These are phyloP conservation scores for Drosera capensis DNA, from an alignment of 148 eudicot genomes.

Conservation along the genomic window DNA sequence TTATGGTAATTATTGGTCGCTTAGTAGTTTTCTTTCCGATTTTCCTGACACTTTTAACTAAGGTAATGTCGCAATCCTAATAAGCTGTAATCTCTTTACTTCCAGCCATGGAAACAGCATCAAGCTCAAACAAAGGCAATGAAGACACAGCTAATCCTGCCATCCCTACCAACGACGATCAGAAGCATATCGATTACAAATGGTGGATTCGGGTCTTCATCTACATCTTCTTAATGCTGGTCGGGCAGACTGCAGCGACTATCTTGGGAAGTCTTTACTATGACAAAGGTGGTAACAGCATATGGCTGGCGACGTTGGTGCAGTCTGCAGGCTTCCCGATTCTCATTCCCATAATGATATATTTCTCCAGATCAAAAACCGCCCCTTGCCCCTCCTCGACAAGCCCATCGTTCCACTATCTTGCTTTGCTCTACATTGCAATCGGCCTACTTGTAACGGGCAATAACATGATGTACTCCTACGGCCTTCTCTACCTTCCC, in stretches of 20 bases:
- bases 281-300: constrained; percentile 12
- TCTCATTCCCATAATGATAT: constrained; percentile 7
- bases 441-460: constrained; percentile 22
- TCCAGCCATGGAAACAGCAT: too few species aligned
- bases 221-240: constrained; percentile 1
- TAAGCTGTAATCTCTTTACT: too few species aligned
- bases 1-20: too few species aligned
- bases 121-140: too few species aligned
- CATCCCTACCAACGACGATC: not conserved
- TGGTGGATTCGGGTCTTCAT: constrained; percentile 2
- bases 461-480: constrained; percentile 26
- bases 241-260: constrained; percentile 6
- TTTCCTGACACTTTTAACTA: too few species aligned
- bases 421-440: constrained; percentile 12
- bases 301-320: constrained; percentile 10
- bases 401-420: not conserved
- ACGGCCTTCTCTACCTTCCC: constrained; percentile 31
- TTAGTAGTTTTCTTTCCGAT: too few species aligned
- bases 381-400: not conserved
- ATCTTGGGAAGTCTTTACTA: constrained; percentile 12
- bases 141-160: too few species aligned
- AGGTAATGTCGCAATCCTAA: too few species aligned
- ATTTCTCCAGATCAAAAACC: constrained; percentile 2
- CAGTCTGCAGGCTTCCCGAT: constrained; percentile 6
- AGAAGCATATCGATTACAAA: constrained; percentile 1